Percentiles rank a stretch among this genome's conserved stretches.
phyloP scores from a whole-genome alignment of 2,329 filamentous ascomycete genomes.

The Aspergillus sp. region DNA sequence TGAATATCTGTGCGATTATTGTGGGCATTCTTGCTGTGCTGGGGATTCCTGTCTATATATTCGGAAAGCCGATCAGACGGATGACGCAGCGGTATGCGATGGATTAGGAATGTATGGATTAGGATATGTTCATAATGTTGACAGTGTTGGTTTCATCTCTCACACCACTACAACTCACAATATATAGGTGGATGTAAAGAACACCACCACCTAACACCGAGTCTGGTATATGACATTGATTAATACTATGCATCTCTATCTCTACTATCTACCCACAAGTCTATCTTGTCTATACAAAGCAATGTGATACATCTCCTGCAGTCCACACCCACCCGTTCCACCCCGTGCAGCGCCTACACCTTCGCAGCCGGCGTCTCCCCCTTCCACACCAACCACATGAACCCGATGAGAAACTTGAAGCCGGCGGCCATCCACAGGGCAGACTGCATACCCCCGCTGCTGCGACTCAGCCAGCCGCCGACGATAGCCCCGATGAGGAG shows the following conservation, averaged over 20 bases:
- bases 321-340: too few species aligned
- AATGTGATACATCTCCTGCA: too few species aligned
- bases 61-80: conserved; percentile 6
- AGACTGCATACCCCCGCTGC: conserved; percentile 42
- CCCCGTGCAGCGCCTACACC: not conserved
- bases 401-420: conserved; percentile 37
- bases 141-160: too few species aligned
- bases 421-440: conserved; percentile 45
- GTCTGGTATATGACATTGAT: not conserved
- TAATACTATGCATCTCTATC: not conserved
- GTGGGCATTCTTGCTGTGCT: conserved; percentile 3
- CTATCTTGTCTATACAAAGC: too few species aligned
- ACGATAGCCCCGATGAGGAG: conserved; percentile 42
- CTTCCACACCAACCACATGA: conserved; percentile 42
- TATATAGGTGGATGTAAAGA: not conserved
- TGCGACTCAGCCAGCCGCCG: conserved; percentile 44
- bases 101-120: not conserved
- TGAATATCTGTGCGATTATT: conserved; percentile 11
- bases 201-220: too few species aligned
- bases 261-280: not conserved
- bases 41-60: conserved; percentile 8
- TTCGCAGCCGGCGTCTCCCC: conserved; percentile 6
- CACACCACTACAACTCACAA: not conserved
- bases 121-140: not conserved
- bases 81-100: conserved; percentile 10